Evolutionary conservation across 2,329 filamentous ascomycete genomes (phyloP), one percentile per base, ranked within the genome.

Genomic region (Pseudogymnoascus sp.): DNA sequence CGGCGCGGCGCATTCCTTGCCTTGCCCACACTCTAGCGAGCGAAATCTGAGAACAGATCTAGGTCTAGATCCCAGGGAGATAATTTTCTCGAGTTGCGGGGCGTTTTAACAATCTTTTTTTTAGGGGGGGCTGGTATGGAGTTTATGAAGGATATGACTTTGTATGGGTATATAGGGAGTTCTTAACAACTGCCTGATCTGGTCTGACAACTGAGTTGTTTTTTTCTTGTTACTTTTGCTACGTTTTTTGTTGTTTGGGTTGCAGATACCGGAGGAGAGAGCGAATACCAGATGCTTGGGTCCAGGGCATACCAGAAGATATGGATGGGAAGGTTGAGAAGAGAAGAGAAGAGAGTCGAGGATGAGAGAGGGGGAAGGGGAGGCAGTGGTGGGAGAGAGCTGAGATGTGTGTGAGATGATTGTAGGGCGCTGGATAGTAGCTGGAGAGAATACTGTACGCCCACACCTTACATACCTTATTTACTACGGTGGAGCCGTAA

Each of bases 291-390:
- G 43, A 49, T 49, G 43, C 43, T 29, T 49, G 43, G 23, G 43
- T 49, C 43, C 43, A 49, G 43, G 43, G 43, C 43, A 49, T 49
- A 49, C 43, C 43, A 49, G 43, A 49, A 49, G 23, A 29, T 29
- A 29, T 49, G 43, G 43, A 49, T 49, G 21, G 19, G 43, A 21
- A 14, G 12, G 14, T 2, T 12, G 5, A 3, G 16, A 10, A 16
- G 38, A 4, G 4, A 3, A 3, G 16, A n/a, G 12, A 14, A 4
- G 16, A 12, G 11, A 26, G 11, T 3, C 0, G 14, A n/a, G 37
- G 37, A 12, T 29, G 26, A 6, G 26, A 29, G 26, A 6, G 26
- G 6, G 26, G 6, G 26, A 29, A 29, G 26, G 26, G 6, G 26
- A 38, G 14, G 14, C 37, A 38, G 37, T 38, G 37, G 14, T 4